Conservation (phyloP, 352 stramenopile genomes). For the Thraustotheca clavata region DNA sequence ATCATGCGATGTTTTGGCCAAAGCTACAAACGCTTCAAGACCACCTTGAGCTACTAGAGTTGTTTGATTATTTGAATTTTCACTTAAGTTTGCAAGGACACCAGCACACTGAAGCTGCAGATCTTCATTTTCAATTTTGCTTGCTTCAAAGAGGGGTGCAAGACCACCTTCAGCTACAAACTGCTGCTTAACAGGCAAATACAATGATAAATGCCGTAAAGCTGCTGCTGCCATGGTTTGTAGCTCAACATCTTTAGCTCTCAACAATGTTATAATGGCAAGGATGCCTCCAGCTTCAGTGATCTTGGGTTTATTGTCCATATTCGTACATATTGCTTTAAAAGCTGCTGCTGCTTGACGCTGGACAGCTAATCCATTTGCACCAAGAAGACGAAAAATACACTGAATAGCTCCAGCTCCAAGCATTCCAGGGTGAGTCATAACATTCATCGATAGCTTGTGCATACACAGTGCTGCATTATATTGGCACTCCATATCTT, state of each 20-base stretch:
- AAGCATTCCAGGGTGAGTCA: conserved; percentile 57
- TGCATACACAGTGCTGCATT: conserved; percentile 83
- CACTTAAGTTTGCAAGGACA: conserved; percentile 84
- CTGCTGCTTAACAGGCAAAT: conserved; percentile 52
- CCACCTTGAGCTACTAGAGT: conserved; percentile 72
- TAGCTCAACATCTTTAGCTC: conserved; percentile 65
- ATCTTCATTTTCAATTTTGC: conserved; percentile 54
- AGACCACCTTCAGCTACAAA: conserved; percentile 65
- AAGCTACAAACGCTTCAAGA: conserved; percentile 56
- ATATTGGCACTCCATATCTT: conserved; percentile 88
- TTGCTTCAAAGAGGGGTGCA: conserved; percentile 52
- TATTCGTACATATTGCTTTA: conserved; percentile 86
- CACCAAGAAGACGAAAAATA: conserved; percentile 67
- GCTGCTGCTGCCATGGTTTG: conserved; percentile 83
- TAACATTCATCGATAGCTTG: conserved; percentile 74
- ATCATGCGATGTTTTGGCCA: conserved; percentile 45
- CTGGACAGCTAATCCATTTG: conserved; percentile 62
- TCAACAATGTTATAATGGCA: conserved; percentile 75
- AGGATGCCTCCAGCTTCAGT: conserved; percentile 79
- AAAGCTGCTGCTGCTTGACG: conserved; percentile 87
- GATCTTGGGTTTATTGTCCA: conserved; percentile 86
- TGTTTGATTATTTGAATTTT: conserved; percentile 88
- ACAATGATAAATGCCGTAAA: conserved; percentile 83
- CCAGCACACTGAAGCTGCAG: conserved; percentile 85
- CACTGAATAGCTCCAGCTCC: conserved; percentile 45